Evolutionary conservation across 768 basidiomycete species (phyloP).

Genomic region (Boletus tomentosulus): DNA sequence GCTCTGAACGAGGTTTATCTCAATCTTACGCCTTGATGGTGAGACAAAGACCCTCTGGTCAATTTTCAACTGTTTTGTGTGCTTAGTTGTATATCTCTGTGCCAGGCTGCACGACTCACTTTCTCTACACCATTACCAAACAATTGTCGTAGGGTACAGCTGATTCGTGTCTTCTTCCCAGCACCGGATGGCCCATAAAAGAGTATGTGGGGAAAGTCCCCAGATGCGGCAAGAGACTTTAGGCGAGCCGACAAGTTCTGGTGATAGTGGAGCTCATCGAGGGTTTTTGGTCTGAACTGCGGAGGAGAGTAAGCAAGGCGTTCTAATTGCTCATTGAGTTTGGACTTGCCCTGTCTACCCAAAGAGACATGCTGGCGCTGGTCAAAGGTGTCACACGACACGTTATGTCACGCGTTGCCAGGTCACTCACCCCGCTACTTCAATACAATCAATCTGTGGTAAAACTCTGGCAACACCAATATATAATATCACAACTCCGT

Average conservation of each 20-base stretch:
- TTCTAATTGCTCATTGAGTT: neutral
- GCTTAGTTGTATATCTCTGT: neutral
- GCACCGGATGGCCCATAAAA: slow-evolving; percentile 98
- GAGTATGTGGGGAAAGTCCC: slow-evolving; percentile 96
- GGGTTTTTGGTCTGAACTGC: slow-evolving; percentile 79
- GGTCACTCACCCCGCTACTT: no score
- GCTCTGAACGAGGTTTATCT: slow-evolving; percentile 95
- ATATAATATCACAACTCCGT: no score
- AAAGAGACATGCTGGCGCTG: slow-evolving; percentile 51
- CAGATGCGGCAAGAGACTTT: slow-evolving; percentile 75
- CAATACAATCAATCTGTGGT: no score
- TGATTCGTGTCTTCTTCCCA: slow-evolving; percentile 96
- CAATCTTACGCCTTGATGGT: slow-evolving; percentile 89
- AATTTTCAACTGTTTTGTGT: slow-evolving; percentile 74
- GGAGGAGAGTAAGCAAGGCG: slow-evolving; percentile 1
- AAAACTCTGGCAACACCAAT: no score
- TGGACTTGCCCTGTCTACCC: slow-evolving; percentile 49
- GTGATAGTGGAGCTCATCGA: slow-evolving; percentile 90
- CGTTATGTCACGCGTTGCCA: slow-evolving; percentile 32
- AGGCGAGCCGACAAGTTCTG: slow-evolving; percentile 72
- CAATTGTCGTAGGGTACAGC: slow-evolving; percentile 80
- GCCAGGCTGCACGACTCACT: slow-evolving; percentile 39
- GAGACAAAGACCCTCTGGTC: slow-evolving; percentile 96
- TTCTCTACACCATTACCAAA: slow-evolving; percentile 94
- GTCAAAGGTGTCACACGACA: slow-evolving; percentile 12